Conservation (phyloP, 2,329 filamentous ascomycete species). For the Allantophomopsis cytisporea region DNA sequence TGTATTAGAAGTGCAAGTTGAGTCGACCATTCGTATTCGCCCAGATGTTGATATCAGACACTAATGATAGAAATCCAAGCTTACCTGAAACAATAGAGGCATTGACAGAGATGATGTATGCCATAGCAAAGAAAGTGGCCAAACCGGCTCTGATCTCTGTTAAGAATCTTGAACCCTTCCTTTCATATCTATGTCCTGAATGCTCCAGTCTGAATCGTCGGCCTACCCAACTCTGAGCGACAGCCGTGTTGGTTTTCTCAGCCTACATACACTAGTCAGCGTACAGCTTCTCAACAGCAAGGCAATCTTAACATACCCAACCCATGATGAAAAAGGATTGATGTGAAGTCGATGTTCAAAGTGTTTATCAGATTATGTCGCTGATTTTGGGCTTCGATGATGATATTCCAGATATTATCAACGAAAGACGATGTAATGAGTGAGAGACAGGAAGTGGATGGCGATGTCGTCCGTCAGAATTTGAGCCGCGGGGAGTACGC, state of each 20-base stretch:
- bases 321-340: not conserved
- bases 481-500: too few relatives aligned
- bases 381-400: too few relatives aligned
- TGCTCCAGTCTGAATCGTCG: conserved; percentile 70
- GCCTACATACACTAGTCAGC: conserved; percentile 7
- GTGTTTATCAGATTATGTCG: too few relatives aligned
- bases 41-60: conserved; percentile 32
- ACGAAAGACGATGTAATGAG: too few relatives aligned
- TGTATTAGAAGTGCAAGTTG: too few relatives aligned
- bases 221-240: conserved; percentile 54
- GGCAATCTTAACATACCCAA: not conserved
- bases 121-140: conserved; percentile 58
- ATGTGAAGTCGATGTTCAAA: too few relatives aligned
- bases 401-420: too few relatives aligned
- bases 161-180: conserved; percentile 58
- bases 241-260: conserved; percentile 20
- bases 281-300: not conserved
- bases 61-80: not conserved
- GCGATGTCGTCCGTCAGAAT: too few relatives aligned
- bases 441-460: too few relatives aligned
- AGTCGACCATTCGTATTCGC: too few relatives aligned
- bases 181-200: conserved; percentile 49
- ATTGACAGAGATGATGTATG: conserved; percentile 57
- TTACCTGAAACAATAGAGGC: conserved; percentile 26
- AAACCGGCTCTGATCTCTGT: conserved; percentile 76